phyloP scores from a whole-genome alignment of 2,329 filamentous ascomycete species.

The Harringtonia aguacate region DNA sequence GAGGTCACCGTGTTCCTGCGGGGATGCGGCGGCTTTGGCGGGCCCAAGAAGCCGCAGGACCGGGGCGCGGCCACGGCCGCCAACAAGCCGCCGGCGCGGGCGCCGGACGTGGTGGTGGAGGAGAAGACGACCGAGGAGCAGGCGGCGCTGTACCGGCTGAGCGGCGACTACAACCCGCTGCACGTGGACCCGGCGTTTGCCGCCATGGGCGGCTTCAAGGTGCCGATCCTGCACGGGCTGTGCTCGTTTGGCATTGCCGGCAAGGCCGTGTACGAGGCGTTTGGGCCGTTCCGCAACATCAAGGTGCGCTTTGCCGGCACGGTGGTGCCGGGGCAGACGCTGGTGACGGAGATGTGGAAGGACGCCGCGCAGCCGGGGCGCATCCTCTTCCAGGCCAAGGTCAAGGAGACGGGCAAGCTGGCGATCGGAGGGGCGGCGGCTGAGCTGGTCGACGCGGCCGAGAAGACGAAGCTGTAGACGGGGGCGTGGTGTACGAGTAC shows the following conservation, averaged over 20 bases:
- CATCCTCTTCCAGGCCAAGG: slow-evolving; percentile 75
- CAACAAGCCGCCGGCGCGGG: slow-evolving; percentile 63
- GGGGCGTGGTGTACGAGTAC: neutral
- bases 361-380: slow-evolving; percentile 48
- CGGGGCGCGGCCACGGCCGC: slow-evolving; percentile 70
- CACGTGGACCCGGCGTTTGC: slow-evolving; percentile 93
- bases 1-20: slow-evolving; percentile 89
- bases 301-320: slow-evolving; percentile 86
- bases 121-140: slow-evolving; percentile 82
- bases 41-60: slow-evolving; percentile 64
- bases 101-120: slow-evolving; percentile 74
- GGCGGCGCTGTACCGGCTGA: slow-evolving; percentile 85
- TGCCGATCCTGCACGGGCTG: slow-evolving; percentile 90
- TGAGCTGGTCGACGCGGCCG: slow-evolving; percentile 41
- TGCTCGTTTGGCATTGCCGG: slow-evolving; percentile 88
- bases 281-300: slow-evolving; percentile 77
- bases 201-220: slow-evolving; percentile 90
- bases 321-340: slow-evolving; percentile 78
- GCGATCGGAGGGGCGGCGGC: slow-evolving; percentile 73
- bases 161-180: slow-evolving; percentile 90
- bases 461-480: slow-evolving; percentile 18
- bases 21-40: slow-evolving; percentile 83
- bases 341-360: slow-evolving; percentile 92
- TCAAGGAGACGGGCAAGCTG: slow-evolving; percentile 87
- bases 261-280: slow-evolving; percentile 81